Evolutionary conservation across 2,329 filamentous ascomycete genomes (phyloP).

Genomic region (Escovopsis sp.): DNA sequence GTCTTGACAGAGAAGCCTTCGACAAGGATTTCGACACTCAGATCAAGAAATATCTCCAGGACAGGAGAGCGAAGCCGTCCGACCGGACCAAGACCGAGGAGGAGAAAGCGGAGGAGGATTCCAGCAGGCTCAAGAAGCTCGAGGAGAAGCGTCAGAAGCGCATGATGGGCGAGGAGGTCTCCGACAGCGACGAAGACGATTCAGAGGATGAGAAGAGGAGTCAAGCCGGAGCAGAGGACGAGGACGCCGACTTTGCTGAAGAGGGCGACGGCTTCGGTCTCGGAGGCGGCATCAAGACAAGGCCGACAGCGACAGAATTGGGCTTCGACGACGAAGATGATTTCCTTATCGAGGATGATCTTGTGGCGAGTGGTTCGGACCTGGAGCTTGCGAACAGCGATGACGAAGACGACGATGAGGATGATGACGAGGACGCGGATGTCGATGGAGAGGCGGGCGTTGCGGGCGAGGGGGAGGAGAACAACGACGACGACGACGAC

Average conservation of each 20-base stretch:
- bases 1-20: slow-evolving; percentile 50
- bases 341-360: slow-evolving; percentile 76
- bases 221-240: slow-evolving; percentile 19
- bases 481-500: slow-evolving; percentile 42
- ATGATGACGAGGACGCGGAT: slow-evolving; percentile 21
- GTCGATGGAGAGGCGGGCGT: slow-evolving; percentile 37
- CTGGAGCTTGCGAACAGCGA: slow-evolving; percentile 41
- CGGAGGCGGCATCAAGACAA: slow-evolving; percentile 40
- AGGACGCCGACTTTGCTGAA: slow-evolving; percentile 13
- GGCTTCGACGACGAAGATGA: slow-evolving; percentile 89
- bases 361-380: slow-evolving; percentile 69
- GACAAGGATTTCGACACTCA: slow-evolving; percentile 81
- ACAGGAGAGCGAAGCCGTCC: slow-evolving; percentile 71
- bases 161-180: slow-evolving; percentile 71
- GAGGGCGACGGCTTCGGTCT: slow-evolving; percentile 43
- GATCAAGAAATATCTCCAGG: slow-evolving; percentile 66
- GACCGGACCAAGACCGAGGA: slow-evolving; percentile 86
- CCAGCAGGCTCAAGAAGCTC: slow-evolving; percentile 58
- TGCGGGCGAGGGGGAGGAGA: slow-evolving; percentile 58
- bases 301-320: slow-evolving; percentile 43
- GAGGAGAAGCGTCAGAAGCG: slow-evolving; percentile 70
- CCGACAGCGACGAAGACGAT: slow-evolving; percentile 46
- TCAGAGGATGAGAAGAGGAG: slow-evolving; percentile 22
- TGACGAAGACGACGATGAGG: slow-evolving; percentile 31
- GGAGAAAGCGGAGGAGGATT: slow-evolving; percentile 65